phyloP scores from a whole-genome alignment of 2,329 filamentous ascomycete species.

The Ophiostoma populinum region DNA sequence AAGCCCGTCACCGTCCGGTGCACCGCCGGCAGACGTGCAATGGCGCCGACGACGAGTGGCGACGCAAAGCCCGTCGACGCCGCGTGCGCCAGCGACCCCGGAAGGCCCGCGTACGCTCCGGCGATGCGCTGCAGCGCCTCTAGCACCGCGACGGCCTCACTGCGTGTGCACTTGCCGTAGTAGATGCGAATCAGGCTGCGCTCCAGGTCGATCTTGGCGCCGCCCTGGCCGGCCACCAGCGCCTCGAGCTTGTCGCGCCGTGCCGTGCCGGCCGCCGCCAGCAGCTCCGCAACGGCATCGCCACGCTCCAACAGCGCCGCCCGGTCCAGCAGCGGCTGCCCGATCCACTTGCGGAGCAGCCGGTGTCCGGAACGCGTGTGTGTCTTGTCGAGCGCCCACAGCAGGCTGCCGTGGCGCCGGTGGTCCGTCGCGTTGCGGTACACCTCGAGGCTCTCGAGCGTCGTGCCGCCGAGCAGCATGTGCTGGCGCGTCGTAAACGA shows the following conservation, averaged over 20 bases:
- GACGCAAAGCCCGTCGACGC: constrained; percentile 47
- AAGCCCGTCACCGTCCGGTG: constrained; percentile 53
- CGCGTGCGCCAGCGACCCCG: constrained; percentile 18
- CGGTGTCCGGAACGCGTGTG: constrained; percentile 78
- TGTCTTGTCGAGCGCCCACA: constrained; percentile 91
- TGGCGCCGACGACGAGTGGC: constrained; percentile 47
- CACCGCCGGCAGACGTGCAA: constrained; percentile 62
- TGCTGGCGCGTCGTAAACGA: constrained; percentile 87
- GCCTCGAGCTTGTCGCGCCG: constrained; percentile 57
- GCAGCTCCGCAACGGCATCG: constrained; percentile 71
- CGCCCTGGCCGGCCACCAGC: constrained; percentile 34
- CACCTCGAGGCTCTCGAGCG: constrained; percentile 81
- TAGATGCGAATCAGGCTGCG: constrained; percentile 90
- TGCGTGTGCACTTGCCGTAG: constrained; percentile 85
- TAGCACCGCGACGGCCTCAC: constrained; percentile 70
- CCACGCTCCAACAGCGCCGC: constrained; percentile 59
- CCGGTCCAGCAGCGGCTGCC: constrained; percentile 69
- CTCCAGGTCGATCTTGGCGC: constrained; percentile 62
- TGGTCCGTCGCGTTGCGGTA: constrained; percentile 91
- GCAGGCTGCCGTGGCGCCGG: constrained; percentile 68
- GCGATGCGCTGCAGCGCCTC: constrained; percentile 74
- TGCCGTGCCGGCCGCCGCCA: constrained; percentile 45
- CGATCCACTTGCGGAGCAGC: constrained; percentile 86
- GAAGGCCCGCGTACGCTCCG: constrained; percentile 43
- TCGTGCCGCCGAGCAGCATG: constrained; percentile 93